Conservation (phyloP, 495 filamentous ascomycete species). For the Paragyromitra xinjiangensis region DNA sequence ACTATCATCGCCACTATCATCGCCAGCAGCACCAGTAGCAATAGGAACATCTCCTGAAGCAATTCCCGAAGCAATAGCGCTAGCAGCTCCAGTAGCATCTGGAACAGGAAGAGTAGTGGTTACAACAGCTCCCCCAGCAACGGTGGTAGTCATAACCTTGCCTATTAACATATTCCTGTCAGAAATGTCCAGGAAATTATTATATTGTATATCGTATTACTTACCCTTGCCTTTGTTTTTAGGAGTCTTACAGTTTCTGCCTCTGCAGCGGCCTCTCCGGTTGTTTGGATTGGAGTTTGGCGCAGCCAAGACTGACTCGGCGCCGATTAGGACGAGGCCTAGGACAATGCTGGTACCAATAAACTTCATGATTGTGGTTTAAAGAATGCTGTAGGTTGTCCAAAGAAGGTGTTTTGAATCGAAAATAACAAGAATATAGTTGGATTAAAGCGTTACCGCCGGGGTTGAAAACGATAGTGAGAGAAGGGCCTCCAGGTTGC, state of each 20-base stretch:
- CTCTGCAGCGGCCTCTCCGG: slow-evolving; percentile 26
- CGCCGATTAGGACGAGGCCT: slow-evolving; percentile 26
- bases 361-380: slow-evolving; percentile 40
- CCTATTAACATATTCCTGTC: slow-evolving; percentile 10
- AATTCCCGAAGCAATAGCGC: not conserved
- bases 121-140: slow-evolving; percentile 23
- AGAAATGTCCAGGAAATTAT: slow-evolving; percentile 1
- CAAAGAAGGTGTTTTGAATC: not conserved
- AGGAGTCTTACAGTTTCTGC: slow-evolving; percentile 17
- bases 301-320: slow-evolving; percentile 31
- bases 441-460: slow-evolving; percentile 40
- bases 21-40: not conserved
- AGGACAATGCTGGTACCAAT: slow-evolving; percentile 22
- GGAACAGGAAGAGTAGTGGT: slow-evolving; percentile 39
- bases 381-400: not conserved
- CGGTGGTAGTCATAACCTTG: slow-evolving; percentile 29
- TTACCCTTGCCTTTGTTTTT: slow-evolving; percentile 4
- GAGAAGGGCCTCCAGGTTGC: slow-evolving; percentile 29
- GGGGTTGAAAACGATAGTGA: slow-evolving; percentile 39
- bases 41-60: not conserved
- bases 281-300: slow-evolving; percentile 1
- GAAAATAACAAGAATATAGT: slow-evolving; percentile 29
- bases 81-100: not conserved
- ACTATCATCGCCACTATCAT: not conserved
- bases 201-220: not conserved